Percentiles rank a stretch among this genome's conserved stretches.
Evolutionary conservation across 2,329 filamentous ascomycete species (phyloP).

Genomic region (Colletotrichum sp.): DNA sequence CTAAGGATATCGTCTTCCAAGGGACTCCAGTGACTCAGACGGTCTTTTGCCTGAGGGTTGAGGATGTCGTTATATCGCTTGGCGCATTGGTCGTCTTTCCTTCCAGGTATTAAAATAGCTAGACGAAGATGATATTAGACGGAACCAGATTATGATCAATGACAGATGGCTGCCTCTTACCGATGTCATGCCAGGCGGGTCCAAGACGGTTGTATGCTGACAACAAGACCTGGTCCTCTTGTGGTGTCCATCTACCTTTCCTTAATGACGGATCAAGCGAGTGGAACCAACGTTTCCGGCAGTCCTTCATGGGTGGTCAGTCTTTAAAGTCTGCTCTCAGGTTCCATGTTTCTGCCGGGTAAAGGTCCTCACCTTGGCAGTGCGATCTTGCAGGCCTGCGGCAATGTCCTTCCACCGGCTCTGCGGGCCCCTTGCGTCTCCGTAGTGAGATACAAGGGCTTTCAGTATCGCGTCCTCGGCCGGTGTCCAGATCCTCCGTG

Average conservation of each 20-base stretch:
- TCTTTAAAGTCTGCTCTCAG: background rate
- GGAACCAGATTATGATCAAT: background rate
- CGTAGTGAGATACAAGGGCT: slow-evolving; percentile 30
- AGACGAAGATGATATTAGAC: background rate
- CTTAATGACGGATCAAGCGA: slow-evolving; percentile 31
- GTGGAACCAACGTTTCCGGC: slow-evolving; percentile 34
- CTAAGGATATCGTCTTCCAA: slow-evolving; percentile 28
- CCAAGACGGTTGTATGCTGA: slow-evolving; percentile 28
- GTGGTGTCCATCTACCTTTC: slow-evolving; percentile 31
- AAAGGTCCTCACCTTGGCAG: background rate
- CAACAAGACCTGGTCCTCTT: slow-evolving; percentile 32
- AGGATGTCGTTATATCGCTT: slow-evolving; percentile 34
- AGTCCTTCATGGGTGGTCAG: slow-evolving; percentile 25
- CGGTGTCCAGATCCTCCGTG: slow-evolving; percentile 28
- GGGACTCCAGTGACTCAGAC: slow-evolving; percentile 28
- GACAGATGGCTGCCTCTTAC: background rate
- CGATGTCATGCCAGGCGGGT: background rate
- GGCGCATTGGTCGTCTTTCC: slow-evolving; percentile 34
- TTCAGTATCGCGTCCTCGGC: slow-evolving; percentile 30
- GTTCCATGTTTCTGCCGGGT: background rate
- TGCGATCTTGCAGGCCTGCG: slow-evolving; percentile 26
- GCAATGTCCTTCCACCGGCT: slow-evolving; percentile 33
- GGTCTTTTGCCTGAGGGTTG: slow-evolving; percentile 28
- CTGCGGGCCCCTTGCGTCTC: slow-evolving; percentile 27
- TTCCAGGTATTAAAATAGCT: slow-evolving; percentile 32